Percentiles rank a stretch among this genome's conserved stretches.
Evolutionary conservation across 768 basidiomycete genomes (phyloP).

Genomic region (Rhodotorula graminis): DNA sequence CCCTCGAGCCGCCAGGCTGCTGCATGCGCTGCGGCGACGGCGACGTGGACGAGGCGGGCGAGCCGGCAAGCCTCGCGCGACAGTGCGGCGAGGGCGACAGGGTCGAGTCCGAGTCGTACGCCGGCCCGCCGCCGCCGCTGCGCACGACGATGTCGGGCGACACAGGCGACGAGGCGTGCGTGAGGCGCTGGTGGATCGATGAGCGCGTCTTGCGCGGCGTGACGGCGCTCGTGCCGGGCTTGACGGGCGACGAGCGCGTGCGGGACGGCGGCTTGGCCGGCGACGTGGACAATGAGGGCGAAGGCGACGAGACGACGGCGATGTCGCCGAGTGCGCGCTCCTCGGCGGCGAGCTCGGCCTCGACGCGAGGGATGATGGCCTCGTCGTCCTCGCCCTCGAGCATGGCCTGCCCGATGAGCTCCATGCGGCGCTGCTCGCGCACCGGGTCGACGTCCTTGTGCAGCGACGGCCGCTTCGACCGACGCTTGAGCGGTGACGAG

Average conservation of each 20-base stretch:
- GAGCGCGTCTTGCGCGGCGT: slow-evolving; percentile 19
- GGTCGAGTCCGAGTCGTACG: slow-evolving; percentile 1
- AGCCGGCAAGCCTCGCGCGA: neutral
- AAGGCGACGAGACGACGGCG: neutral
- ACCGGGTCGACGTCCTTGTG: no score
- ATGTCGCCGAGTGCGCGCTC: neutral
- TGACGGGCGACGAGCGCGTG: neutral
- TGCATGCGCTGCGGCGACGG: slow-evolving; percentile 18
- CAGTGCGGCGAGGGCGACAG: neutral
- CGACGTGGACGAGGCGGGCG: slow-evolving; percentile 9
- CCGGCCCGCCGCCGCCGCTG: neutral
- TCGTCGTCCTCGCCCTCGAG: slow-evolving; percentile 24
- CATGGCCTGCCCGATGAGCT: slow-evolving; percentile 22
- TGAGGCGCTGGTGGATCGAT: neutral
- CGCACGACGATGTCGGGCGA: neutral
- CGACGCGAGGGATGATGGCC: neutral
- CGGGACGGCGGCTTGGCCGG: neutral
- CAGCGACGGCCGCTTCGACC: neutral
- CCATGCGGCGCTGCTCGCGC: slow-evolving; percentile 9
- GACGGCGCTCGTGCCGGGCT: neutral
- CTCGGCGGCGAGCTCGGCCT: slow-evolving; percentile 3
- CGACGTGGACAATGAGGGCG: no score
- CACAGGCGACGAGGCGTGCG: neutral
- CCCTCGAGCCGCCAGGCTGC: neutral
- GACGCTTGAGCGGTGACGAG: no score